These are phyloP conservation scores for Penicillium odoratum DNA, from an alignment of 495 filamentous ascomycete species.

Conservation along the genomic window DNA sequence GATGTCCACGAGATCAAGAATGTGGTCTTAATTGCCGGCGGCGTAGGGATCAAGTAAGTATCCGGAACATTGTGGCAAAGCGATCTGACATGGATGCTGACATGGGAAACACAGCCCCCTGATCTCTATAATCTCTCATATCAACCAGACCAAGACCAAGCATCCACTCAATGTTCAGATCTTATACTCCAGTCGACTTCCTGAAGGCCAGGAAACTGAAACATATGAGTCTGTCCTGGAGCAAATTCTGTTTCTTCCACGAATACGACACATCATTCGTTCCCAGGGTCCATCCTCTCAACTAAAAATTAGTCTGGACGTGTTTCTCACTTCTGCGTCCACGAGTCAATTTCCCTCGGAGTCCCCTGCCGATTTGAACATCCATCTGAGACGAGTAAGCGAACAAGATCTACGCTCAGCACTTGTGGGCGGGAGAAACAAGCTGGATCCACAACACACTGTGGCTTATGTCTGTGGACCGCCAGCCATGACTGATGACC, in stretches of 20 bases:
- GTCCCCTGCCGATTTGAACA: conserved; percentile 32
- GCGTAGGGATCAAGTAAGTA: conserved; percentile 75
- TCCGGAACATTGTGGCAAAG: not conserved
- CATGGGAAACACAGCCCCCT: conserved; percentile 42
- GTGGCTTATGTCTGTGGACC: conserved; percentile 81
- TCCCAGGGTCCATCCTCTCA: conserved; percentile 30
- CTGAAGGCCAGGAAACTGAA: conserved; percentile 15
- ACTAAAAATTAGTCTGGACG: conserved; percentile 34
- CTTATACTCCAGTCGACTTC: conserved; percentile 46
- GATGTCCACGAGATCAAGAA: conserved; percentile 45
- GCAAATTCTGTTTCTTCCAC: conserved; percentile 60
- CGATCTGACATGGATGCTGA: conserved; percentile 5
- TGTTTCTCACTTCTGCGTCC: conserved; percentile 40
- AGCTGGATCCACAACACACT: conserved; percentile 42
- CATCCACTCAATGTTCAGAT: conserved; percentile 35
- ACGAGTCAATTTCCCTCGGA: conserved; percentile 11
- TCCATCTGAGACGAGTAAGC: conserved; percentile 50
- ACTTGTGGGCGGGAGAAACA: conserved; percentile 37
- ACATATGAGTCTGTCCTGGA: conserved; percentile 52
- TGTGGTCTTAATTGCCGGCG: conserved; percentile 75
- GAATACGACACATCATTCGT: conserved; percentile 44
- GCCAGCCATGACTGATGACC: conserved; percentile 75
- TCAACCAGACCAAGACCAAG: conserved; percentile 32
- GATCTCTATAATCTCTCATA: conserved; percentile 57
- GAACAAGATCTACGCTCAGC: conserved; percentile 49